Percentiles rank a stretch among this genome's conserved stretches.
Conservation (phyloP, 768 basidiomycete species). For the Gymnopilus junonius region DNA sequence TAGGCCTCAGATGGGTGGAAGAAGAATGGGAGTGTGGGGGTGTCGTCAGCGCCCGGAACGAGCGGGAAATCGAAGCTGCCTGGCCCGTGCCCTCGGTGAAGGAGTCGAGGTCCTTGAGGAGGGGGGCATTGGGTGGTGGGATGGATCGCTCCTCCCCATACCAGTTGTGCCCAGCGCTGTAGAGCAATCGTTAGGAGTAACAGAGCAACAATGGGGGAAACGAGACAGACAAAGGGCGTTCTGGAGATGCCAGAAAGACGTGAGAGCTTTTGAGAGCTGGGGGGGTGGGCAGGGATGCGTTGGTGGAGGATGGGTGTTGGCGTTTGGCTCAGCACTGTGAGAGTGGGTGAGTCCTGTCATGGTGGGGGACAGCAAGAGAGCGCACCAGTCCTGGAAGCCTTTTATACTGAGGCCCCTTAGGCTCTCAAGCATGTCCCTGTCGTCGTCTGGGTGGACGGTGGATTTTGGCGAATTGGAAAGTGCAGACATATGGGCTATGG, state of each 20-base stretch:
- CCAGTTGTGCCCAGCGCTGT: conserved; percentile 21
- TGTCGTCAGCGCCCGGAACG: conserved; percentile 37
- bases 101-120: conserved; percentile 58
- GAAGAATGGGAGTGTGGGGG: conserved; percentile 29
- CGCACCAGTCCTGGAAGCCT: conserved; percentile 29
- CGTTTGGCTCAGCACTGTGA: conserved; percentile 24
- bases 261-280: conserved; percentile 29
- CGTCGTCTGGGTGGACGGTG: conserved; percentile 12
- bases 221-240: conserved; percentile 23
- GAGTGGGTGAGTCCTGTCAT: conserved; percentile 12
- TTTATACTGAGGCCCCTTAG: conserved; percentile 32
- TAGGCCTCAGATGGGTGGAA: conserved; percentile 26
- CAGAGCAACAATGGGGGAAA: background rate
- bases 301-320: conserved; percentile 28
- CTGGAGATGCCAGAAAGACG: conserved; percentile 25
- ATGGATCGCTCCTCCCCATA: conserved; percentile 28
- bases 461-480: conserved; percentile 17
- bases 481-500: conserved; percentile 15
- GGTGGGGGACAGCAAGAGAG: conserved; percentile 12
- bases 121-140: conserved; percentile 47
- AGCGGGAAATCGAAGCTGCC: conserved; percentile 57
- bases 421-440: conserved; percentile 32
- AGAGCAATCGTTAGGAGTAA: conserved; percentile 15
- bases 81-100: conserved; percentile 61
- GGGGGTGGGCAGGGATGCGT: conserved; percentile 29